Evolutionary conservation across 2,329 filamentous ascomycete species (phyloP), one percentile per base, ranked within the genome.

Genomic region (Alternaria sp.): DNA sequence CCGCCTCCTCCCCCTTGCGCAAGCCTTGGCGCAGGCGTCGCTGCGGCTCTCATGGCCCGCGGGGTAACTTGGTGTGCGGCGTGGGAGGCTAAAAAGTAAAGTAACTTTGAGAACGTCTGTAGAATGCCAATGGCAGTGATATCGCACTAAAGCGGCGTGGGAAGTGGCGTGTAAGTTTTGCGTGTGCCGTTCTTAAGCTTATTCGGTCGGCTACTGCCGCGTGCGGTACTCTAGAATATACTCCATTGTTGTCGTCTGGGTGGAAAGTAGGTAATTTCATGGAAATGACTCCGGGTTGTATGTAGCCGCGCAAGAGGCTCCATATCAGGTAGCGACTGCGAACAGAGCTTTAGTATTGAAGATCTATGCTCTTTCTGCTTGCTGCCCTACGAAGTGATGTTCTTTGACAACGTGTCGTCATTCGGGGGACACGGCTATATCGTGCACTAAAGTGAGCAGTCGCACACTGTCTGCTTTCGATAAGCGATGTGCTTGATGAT

Each of bases 41-140:
- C 40, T 41, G 46, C 39, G 51, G 31, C 51, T 28, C 45, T 37
- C 55, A 31, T 39, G 51, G 51, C 17, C 51, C 45, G 51, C 56
- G 56, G 56, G 56, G 56, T 58, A 58, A 44, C 24, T 58, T 54
- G 57, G 54, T 55, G 41, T 55, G 62, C 58, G 44, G 52, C 46
- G 51, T 56, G 11, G 42, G 33, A 57, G 50, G 41, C 24, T 49
- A 45, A 53, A 48, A 65, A 60, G 60, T 36, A 56, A 60, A 49
- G 23, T 51, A 51, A 39, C 40, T 51, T 46, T 53, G 23, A 41
- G 50, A 41, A 26, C 9, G 40, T 37, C 34, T 24, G 28, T 51
- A n/a, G 31, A 33, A 45, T 34, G 31, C 14, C 50, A 41, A 58
- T 40, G 14, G 41, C 29, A 49, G 41, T 56, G 54, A 58, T 29